A percentile compares a stretch with the other conserved stretches of the same genome.
phyloP scores from a whole-genome alignment of 345 rosid genomes.

The Murraya koenigii region DNA sequence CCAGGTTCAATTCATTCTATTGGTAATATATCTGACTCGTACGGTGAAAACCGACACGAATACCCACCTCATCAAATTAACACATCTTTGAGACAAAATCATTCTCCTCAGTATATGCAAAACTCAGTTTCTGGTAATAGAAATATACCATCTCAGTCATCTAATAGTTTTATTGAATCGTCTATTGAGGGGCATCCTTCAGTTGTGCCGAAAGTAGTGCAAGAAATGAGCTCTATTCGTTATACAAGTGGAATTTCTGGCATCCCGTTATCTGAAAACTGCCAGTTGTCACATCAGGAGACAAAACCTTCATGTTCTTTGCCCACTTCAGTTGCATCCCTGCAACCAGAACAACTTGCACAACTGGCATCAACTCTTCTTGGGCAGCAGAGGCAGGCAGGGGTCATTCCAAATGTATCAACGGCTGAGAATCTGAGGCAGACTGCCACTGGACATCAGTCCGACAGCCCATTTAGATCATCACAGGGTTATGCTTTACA shows the following conservation, averaged over 20 bases:
- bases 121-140: constrained; percentile 31
- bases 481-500: constrained; percentile 46
- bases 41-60: constrained; percentile 42
- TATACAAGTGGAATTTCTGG: constrained; percentile 29
- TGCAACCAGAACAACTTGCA: constrained; percentile 72
- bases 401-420: constrained; percentile 32
- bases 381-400: constrained; percentile 56
- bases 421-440: constrained; percentile 32
- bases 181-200: constrained; percentile 31
- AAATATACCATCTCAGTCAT: constrained; percentile 38
- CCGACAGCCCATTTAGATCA: constrained; percentile 28
- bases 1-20: constrained; percentile 30
- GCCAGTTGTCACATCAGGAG: constrained; percentile 33
- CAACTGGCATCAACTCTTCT: constrained; percentile 66
- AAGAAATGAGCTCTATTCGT: constrained; percentile 30
- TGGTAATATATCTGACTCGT: constrained; percentile 34
- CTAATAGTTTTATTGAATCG: constrained; percentile 22
- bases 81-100: constrained; percentile 25
- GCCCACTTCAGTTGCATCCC: constrained; percentile 33
- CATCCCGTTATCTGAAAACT: constrained; percentile 29
- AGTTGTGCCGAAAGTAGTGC: constrained; percentile 29
- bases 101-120: constrained; percentile 44
- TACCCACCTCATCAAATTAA: constrained; percentile 34
- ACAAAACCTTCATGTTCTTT: constrained; percentile 32
- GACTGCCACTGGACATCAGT: constrained; percentile 23